A percentile compares a stretch with the other conserved stretches of the same genome.
Conservation (phyloP, 2,329 filamentous ascomycete genomes). For the Colletotrichum salicis region DNA sequence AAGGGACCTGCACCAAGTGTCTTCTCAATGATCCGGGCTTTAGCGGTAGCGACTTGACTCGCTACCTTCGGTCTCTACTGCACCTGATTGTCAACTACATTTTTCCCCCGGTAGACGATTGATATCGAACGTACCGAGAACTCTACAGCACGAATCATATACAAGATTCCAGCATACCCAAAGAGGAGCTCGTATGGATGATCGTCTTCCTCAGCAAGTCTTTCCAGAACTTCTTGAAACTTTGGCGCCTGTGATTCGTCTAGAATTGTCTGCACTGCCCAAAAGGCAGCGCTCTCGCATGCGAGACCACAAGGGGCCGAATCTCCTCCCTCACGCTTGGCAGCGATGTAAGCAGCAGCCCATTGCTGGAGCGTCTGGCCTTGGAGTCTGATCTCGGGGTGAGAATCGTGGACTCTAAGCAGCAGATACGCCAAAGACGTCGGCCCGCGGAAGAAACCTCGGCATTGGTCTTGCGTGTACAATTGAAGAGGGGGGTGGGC, state of each 20-base stretch:
- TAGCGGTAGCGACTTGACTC: constrained; percentile 55
- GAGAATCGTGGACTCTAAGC: constrained; percentile 55
- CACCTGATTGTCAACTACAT: constrained; percentile 55
- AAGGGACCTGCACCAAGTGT: constrained; percentile 43
- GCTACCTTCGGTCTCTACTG: constrained; percentile 61
- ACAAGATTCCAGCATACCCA: constrained; percentile 75
- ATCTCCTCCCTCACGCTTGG: constrained; percentile 49
- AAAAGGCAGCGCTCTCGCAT: constrained; percentile 58
- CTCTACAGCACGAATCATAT: constrained; percentile 72
- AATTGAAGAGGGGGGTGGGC: constrained; percentile 47
- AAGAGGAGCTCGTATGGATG: constrained; percentile 71
- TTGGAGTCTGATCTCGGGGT: constrained; percentile 55
- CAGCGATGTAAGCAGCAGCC: constrained; percentile 59
- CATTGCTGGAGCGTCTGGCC: constrained; percentile 55
- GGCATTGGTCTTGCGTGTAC: constrained; percentile 48
- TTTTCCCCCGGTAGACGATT: too few species aligned
- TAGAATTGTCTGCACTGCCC: constrained; percentile 55
- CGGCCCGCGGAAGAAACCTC: constrained; percentile 64
- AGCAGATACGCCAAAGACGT: constrained; percentile 67
- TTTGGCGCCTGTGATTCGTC: constrained; percentile 51
- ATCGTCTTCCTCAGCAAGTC: constrained; percentile 44
- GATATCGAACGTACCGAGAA: constrained; percentile 58
- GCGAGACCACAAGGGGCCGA: constrained; percentile 58
- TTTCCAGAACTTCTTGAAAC: constrained; percentile 39
- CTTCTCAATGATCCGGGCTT: constrained; percentile 13